These are phyloP conservation scores for Colletotrichum graminicola DNA, from an alignment of 2,329 filamentous ascomycete genomes.

Conservation along the genomic window DNA sequence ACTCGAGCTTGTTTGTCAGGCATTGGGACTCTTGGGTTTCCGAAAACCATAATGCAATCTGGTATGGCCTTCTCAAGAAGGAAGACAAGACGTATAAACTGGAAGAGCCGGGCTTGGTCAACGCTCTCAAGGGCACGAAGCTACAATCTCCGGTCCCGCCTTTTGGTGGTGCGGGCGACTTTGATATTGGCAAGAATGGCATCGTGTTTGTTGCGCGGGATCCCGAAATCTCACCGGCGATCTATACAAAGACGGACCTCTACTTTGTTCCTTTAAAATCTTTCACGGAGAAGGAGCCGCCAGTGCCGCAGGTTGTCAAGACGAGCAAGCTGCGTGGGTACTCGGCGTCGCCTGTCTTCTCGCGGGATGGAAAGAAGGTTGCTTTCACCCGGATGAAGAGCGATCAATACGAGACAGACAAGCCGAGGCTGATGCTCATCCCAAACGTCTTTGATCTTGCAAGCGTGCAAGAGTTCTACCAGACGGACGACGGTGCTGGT, in stretches of 20 bases:
- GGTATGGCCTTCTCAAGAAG: constrained; percentile 73
- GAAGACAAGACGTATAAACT: constrained; percentile 57
- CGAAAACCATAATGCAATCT: constrained; percentile 78
- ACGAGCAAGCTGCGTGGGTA: constrained; percentile 74
- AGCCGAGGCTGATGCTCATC: constrained; percentile 75
- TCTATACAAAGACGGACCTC: constrained; percentile 85
- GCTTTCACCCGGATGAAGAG: constrained; percentile 85
- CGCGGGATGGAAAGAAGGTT: constrained; percentile 75
- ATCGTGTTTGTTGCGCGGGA: constrained; percentile 83
- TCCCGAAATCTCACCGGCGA: constrained; percentile 75
- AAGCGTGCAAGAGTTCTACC: constrained; percentile 72
- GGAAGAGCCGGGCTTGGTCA: constrained; percentile 63
- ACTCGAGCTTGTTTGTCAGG: constrained; percentile 80
- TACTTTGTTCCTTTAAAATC: constrained; percentile 77
- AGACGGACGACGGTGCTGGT: constrained; percentile 72
- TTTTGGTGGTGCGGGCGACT: constrained; percentile 85
- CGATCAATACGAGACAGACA: constrained; percentile 85
- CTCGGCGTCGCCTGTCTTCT: constrained; percentile 77
- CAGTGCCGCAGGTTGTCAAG: constrained; percentile 64
- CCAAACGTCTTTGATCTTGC: constrained; percentile 69
- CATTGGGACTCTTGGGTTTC: constrained; percentile 86
- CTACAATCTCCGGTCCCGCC: constrained; percentile 79
- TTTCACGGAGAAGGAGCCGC: constrained; percentile 67
- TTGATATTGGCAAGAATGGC: constrained; percentile 76
- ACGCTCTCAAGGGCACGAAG: constrained; percentile 71